Evolutionary conservation across 768 basidiomycete species (phyloP).

Genomic region (Russula brevipes): DNA sequence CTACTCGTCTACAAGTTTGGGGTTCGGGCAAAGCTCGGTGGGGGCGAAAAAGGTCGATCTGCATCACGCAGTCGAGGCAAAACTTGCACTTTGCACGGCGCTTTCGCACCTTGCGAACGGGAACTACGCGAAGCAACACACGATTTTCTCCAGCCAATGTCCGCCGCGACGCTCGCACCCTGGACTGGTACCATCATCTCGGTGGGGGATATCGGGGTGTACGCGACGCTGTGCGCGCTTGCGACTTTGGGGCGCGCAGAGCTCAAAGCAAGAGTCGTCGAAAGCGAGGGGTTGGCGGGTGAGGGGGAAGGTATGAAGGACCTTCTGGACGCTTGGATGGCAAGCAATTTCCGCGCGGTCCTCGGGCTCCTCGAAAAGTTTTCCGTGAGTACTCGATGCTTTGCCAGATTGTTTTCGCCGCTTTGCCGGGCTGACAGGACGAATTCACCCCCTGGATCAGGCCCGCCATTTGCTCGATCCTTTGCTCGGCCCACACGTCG

Average conservation of each 20-base stretch:
- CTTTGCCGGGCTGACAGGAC: neutral
- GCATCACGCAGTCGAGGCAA: slow-evolving; percentile 59
- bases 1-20: slow-evolving; percentile 19
- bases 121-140: slow-evolving; percentile 75
- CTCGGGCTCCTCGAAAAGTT: slow-evolving; percentile 68
- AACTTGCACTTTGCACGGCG: slow-evolving; percentile 77
- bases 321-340: slow-evolving; percentile 79
- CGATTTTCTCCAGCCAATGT: slow-evolving; percentile 63
- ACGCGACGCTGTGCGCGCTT: slow-evolving; percentile 78
- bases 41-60: slow-evolving; percentile 43
- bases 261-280: slow-evolving; percentile 67
- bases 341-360: slow-evolving; percentile 79
- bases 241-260: slow-evolving; percentile 65
- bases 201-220: slow-evolving; percentile 80
- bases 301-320: slow-evolving; percentile 47
- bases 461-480: slow-evolving; percentile 74
- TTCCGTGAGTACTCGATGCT: slow-evolving; percentile 44
- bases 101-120: slow-evolving; percentile 67
- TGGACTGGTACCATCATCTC: slow-evolving; percentile 83
- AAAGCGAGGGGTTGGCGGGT: slow-evolving; percentile 17
- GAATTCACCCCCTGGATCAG: slow-evolving; percentile 35
- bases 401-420: neutral
- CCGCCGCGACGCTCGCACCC: slow-evolving; percentile 60
- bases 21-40: slow-evolving; percentile 28
- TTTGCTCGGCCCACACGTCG: slow-evolving; percentile 66